These are phyloP conservation scores for Echites panduratus DNA, from an alignment of 257 asterid species.

Conservation along the genomic window DNA sequence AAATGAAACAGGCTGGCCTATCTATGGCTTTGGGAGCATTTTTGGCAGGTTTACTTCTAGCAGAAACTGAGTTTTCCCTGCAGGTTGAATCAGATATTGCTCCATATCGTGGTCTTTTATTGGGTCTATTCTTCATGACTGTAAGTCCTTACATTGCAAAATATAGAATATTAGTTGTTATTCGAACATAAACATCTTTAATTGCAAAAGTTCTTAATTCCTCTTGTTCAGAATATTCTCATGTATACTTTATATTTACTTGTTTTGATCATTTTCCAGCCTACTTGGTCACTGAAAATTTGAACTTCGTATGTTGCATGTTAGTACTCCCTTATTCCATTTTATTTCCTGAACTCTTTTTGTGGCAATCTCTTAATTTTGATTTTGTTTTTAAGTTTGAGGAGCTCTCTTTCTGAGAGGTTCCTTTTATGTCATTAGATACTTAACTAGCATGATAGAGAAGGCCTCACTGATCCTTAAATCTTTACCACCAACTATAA, in stretches of 20 bases:
- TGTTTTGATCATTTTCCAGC: neutral
- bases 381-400: neutral
- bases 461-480: neutral
- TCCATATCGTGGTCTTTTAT: conserved; percentile 95
- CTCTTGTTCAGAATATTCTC: neutral
- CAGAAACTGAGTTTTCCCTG: conserved; percentile 97
- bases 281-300: neutral
- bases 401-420: neutral
- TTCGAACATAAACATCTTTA: neutral
- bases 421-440: neutral
- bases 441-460: neutral
- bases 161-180: neutral
- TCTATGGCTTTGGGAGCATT: conserved; percentile 99
- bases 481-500: neutral
- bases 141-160: conserved; percentile 31
- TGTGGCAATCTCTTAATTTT: neutral
- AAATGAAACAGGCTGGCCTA: conserved; percentile 82
- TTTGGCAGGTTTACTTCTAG: conserved; percentile 99
- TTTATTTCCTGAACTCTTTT: neutral
- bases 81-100: conserved; percentile 99
- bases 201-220: neutral
- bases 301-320: neutral
- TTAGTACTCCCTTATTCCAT: neutral
- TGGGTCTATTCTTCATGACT: conserved; percentile 99
- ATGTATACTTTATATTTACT: neutral